Base-by-base conservation (phyloP, 1,139 yeast species). In the Cylindricascospora bacillispora region DNA sequence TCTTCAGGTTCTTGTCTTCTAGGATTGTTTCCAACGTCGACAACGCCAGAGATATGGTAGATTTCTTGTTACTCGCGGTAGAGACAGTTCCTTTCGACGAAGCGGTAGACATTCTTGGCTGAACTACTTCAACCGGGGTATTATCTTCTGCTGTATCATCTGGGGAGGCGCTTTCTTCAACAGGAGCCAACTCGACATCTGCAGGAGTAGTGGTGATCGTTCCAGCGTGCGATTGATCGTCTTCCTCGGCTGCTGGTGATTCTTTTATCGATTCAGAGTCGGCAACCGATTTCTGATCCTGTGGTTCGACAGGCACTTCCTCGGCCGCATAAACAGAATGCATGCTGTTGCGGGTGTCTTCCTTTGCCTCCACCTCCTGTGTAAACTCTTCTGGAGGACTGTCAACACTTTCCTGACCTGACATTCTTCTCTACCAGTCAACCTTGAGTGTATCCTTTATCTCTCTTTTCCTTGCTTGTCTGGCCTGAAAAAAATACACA, bases 1-100 rank as follows among this genome's bases (percentile, higher is more conserved):
- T 50, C 33, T 52, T 53, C 15, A 52, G 35, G 24, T 49, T 55
- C 32, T 48, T 54, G 15, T 44, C 43, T 15, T 40, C 43, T 26
- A 44, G 32, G 22, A 54, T 41, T 4, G 43, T 38, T 24, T 47
- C 44, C 25, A 54, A 35, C 3, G 54, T 50, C 3, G 45, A 34
- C 29, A 47, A 51, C 11, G 48, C 50, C 19, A 52, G 40, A 13
- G 32, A 22, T 16, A 44, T 30, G 6, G 54, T 49, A 0, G 57
- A 52, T 25, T 38, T 44, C 4, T 35, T 33, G 7, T 37, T 38
- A 7, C 35, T 33, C 2, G 29, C 18, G 10, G 36, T 24, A 3
- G 50, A 36, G 5, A n/a, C n/a, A n/a, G n/a, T n/a, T n/a, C n/a
- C n/a, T n/a, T n/a, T n/a, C n/a, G n/a, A n/a, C n/a, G n/a, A n/a